Evolutionary conservation across 2,329 filamentous ascomycete species (phyloP).

Genomic region (Lasiodiplodia theobromae): DNA sequence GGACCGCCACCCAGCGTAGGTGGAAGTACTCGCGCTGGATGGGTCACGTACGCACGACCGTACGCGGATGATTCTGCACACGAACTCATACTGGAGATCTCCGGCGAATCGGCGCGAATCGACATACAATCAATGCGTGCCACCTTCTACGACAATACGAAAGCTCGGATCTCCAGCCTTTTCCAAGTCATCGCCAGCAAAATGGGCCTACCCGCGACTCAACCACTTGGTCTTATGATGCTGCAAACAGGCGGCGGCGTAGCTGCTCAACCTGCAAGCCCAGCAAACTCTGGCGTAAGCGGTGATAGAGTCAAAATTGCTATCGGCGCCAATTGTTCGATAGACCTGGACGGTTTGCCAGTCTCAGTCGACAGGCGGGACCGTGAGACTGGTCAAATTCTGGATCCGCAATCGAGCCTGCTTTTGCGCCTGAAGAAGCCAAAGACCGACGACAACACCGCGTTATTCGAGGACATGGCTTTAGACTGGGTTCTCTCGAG

Average conservation of each 20-base stretch:
- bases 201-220: conserved; percentile 68
- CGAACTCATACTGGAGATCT: conserved; percentile 81
- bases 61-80: conserved; percentile 78
- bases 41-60: conserved; percentile 82
- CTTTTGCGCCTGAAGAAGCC: background rate
- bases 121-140: conserved; percentile 58
- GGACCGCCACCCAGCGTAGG: conserved; percentile 31
- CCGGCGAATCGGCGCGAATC: conserved; percentile 51
- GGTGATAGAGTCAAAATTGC: conserved; percentile 66
- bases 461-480: conserved; percentile 33
- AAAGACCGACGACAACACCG: conserved; percentile 28
- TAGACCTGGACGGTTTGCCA: conserved; percentile 60
- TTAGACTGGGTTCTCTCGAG: conserved; percentile 46
- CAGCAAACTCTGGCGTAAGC: conserved; percentile 72
- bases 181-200: conserved; percentile 84
- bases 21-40: conserved; percentile 49
- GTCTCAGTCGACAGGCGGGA: conserved; percentile 47
- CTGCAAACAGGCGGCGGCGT: conserved; percentile 65
- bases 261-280: conserved; percentile 67
- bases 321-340: conserved; percentile 67
- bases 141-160: conserved; percentile 76
- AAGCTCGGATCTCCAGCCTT: conserved; percentile 73
- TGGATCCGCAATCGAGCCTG: conserved; percentile 37
- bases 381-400: conserved; percentile 5
- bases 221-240: conserved; percentile 72